Evolutionary conservation across 768 basidiomycete genomes (phyloP), one percentile per base, ranked within the genome.

Genomic region (Suillus bovinus): DNA sequence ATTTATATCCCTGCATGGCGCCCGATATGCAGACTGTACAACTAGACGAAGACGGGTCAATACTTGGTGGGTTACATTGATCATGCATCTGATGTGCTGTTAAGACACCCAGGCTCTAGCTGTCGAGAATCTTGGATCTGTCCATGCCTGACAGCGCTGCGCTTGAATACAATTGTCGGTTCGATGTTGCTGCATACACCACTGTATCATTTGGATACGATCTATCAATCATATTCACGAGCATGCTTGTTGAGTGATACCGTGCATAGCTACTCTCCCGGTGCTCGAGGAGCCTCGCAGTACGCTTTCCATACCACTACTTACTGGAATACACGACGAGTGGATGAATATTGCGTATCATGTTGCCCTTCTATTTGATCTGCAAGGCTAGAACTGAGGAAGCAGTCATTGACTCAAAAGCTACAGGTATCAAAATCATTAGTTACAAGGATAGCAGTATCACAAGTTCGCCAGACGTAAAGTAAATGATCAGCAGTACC

Each of bases 401-500:
- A 5, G 33, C 1, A 9, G 33, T 33, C 10, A 33, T 33, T 34
- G 33, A 34, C 33, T 34, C 33, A 34, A 50, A n/a, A 29, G 49
- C 17, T 27, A 31, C 29, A 52, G 29, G 29, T 33, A 38, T 36
- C 16, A 24, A 10, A 2, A 16, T 55, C 3, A 55, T 55, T 38
- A 38, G 54, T 16, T 52, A 29, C 50, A 52, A 55, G 34, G 24
- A 36, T 36, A 55, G 54, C 16, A 16, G 34, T 55, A 55, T 38
- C 34, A 55, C 34, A 38, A 38, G 36, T 27, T 24, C 16, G 36
- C 17, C 22, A 55, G 34, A 16, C 36, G 54, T 55, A 55, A 38
- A 55, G 54, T 55, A 55, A 22, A 55, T 24, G 22, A 55, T 55
- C 34, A 55, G 22, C 34, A 24, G 27, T 55, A 55, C 38, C 54